Evolutionary conservation across 2,329 filamentous ascomycete species (phyloP), one percentile per base, ranked within the genome.

Genomic region (Epichloe festucae): DNA sequence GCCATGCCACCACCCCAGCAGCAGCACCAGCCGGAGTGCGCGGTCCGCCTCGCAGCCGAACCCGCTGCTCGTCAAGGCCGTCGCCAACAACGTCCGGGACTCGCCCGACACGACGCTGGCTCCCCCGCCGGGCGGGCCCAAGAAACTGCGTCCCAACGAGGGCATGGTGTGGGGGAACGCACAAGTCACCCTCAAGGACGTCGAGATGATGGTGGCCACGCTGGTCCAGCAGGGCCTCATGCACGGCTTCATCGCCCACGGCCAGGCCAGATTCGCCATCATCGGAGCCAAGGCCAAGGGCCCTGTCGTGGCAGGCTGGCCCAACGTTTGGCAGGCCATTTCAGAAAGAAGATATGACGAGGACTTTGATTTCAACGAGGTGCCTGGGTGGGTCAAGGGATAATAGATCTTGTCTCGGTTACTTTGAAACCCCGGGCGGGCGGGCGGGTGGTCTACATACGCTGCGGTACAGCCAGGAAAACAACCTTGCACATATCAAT

Each of bases 221-320:
- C 76, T 96, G 12, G 78, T 94, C 19, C 81, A 85, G 48, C 87
- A 95, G 66, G 87, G 86, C 0, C 72, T 95, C 23, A 74, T 96
- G 63, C 82, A 84, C 58, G 91, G 90, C 2, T 96, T 90, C 62
- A 77, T 96, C 31, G 87, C 86, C 15, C 88, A 94, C 60, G 78
- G 78, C 27, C 81, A 83, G 61, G 77, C 78, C 43, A 82, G 86
- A 47, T 89, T 96, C 61, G 89, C 89, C 12, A 87, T 96, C 43
- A 81, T 85, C 49, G 89, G 90, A 3, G 82, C 86, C 23, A 85
- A 83, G 71, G 76, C 76, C 54, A 78, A 77, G 56, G 78, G 79
- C 23, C 77, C 84, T 0, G 67, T 87, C 19, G 73, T 73, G 36
- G 85, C 84, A 1, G 87, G 87, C 0, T 96, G 91, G 71, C 89